A percentile compares a stretch with the other conserved stretches of the same genome.
phyloP scores from a whole-genome alignment of 495 filamentous ascomycete species.

The Oidiodendron maius region DNA sequence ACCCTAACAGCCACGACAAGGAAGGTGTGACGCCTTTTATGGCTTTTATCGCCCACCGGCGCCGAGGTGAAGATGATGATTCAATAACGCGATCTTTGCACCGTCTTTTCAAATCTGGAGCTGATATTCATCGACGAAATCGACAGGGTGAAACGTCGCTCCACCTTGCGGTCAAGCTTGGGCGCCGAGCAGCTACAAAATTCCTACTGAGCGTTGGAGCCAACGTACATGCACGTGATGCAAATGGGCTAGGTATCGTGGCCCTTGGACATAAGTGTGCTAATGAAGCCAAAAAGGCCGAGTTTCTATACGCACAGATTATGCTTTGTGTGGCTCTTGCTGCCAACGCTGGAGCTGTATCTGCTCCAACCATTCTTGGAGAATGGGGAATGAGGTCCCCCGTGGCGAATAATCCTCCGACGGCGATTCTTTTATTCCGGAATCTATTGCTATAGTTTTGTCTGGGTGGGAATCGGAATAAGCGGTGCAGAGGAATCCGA shows the following conservation, averaged over 20 bases:
- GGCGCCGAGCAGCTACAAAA: slow-evolving; percentile 35
- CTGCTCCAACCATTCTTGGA: slow-evolving; percentile 3
- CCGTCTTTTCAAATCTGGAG: slow-evolving; percentile 27
- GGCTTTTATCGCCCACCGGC: slow-evolving; percentile 35
- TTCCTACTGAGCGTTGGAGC: slow-evolving; percentile 36
- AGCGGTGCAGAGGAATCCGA: slow-evolving; percentile 1
- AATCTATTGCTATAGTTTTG: background rate
- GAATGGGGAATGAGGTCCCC: no score
- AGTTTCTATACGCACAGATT: slow-evolving; percentile 5
- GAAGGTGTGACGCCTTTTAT: slow-evolving; percentile 37
- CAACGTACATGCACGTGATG: slow-evolving; percentile 27
- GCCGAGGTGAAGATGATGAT: slow-evolving; percentile 26
- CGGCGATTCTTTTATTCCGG: background rate
- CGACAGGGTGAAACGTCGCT: slow-evolving; percentile 39
- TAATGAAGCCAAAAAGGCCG: background rate
- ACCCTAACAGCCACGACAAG: slow-evolving; percentile 38
- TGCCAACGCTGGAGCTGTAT: background rate
- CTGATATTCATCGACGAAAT: slow-evolving; percentile 33
- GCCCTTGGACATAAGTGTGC: background rate
- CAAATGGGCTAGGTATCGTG: background rate
- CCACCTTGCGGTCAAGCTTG: slow-evolving; percentile 36
- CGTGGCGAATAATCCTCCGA: background rate
- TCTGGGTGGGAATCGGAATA: background rate
- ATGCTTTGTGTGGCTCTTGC: slow-evolving; percentile 9
- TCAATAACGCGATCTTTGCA: slow-evolving; percentile 24